A percentile compares a stretch with the other conserved stretches of the same genome.
Evolutionary conservation across 768 basidiomycete species (phyloP).

Genomic region (Tylopilus felleus): DNA sequence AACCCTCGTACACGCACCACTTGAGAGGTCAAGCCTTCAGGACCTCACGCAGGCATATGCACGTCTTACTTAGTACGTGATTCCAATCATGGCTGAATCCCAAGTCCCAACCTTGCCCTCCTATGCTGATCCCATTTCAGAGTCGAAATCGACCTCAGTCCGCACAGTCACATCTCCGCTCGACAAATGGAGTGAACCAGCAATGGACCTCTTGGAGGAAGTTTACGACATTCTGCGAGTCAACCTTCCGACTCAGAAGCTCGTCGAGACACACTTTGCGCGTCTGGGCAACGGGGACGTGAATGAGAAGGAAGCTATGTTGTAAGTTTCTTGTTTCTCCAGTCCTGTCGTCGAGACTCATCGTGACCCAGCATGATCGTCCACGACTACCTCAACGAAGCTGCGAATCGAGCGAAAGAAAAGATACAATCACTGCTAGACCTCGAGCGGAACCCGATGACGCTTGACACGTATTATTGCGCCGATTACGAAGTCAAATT

Average conservation of each 20-base stretch:
- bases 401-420: constrained; percentile 37
- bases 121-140: too few species aligned
- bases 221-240: constrained; percentile 37
- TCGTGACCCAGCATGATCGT: constrained; percentile 40
- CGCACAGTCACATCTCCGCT: too few species aligned
- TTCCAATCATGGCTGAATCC: too few species aligned
- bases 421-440: constrained; percentile 47
- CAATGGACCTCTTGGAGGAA: constrained; percentile 41
- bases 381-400: constrained; percentile 46
- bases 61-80: too few species aligned
- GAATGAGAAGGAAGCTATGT: constrained; percentile 45
- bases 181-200: constrained; percentile 47
- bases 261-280: constrained; percentile 50
- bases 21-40: too few species aligned
- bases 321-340: constrained; percentile 28
- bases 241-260: constrained; percentile 37
- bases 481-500: constrained; percentile 49
- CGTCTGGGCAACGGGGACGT: constrained; percentile 55
- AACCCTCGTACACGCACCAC: too few species aligned
- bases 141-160: too few species aligned
- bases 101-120: too few species aligned
- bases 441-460: constrained; percentile 49
- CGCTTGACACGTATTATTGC: constrained; percentile 51
- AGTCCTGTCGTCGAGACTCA: neutral
- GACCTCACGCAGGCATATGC: too few species aligned